Evolutionary conservation across 805 yeast genomes (phyloP).

Genomic region (Candida xyloterini): DNA sequence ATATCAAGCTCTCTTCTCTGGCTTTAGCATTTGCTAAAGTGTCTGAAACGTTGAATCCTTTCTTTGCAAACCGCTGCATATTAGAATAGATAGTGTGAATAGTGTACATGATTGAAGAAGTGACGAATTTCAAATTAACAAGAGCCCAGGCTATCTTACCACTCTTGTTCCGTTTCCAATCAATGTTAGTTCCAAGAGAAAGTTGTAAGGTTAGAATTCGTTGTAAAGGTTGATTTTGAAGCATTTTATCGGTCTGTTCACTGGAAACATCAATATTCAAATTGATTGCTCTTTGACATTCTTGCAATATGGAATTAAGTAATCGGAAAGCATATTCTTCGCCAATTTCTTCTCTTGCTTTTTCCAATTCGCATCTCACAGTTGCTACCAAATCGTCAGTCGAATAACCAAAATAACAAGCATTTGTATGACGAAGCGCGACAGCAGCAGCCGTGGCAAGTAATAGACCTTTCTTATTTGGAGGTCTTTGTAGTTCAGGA

Average conservation of each 20-base stretch:
- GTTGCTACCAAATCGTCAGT: constrained; percentile 69
- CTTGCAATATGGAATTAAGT: constrained; percentile 48
- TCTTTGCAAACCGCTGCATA: constrained; percentile 56
- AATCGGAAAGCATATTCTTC: constrained; percentile 33
- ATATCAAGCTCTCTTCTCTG: constrained; percentile 62
- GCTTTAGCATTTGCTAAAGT: constrained; percentile 36
- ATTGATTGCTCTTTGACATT: constrained; percentile 72
- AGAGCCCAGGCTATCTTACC: constrained; percentile 57
- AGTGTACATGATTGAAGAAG: constrained; percentile 66
- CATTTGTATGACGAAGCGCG: constrained; percentile 63
- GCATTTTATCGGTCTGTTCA: constrained; percentile 72
- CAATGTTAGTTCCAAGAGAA: constrained; percentile 50
- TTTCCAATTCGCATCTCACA: constrained; percentile 45
- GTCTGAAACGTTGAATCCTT: constrained; percentile 49
- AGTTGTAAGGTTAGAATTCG: constrained; percentile 67
- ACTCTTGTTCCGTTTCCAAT: constrained; percentile 40
- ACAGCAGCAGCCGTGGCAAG: constrained; percentile 53
- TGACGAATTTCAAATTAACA: constrained; percentile 64
- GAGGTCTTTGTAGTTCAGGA: constrained; percentile 16
- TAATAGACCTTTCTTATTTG: constrained; percentile 32
- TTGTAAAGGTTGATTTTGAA: constrained; percentile 77
- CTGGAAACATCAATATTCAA: constrained; percentile 66
- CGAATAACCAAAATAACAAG: constrained; percentile 64
- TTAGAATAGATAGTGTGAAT: constrained; percentile 62
- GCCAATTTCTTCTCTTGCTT: constrained; percentile 21